Base-by-base conservation (phyloP, 768 basidiomycete species). In the Phaffia australis region DNA sequence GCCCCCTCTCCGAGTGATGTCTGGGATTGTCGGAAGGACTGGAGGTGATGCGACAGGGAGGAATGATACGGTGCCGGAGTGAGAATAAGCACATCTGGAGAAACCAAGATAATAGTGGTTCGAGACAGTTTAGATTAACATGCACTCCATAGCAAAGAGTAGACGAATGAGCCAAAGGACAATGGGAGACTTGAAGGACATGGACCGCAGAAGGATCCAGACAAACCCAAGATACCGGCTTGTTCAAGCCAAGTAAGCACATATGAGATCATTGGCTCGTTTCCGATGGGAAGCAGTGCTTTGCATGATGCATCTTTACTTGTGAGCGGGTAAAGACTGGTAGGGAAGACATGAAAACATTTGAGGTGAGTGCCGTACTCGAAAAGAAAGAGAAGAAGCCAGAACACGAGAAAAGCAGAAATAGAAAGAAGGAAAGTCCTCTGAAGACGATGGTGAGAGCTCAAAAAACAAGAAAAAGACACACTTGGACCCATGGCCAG, bases 401-500 rank as follows among this genome's bases (percentile, higher is more conserved):
- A 64, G 64, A 14, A 54, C 58, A 63, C 30, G 23, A 27, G 21
- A 4, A 23, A 19, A 21, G 25, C 19, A 47, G 15, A 51, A 27
- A 29, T 60, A 35, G 23, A 48, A 25, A 19, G 50, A 42, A 54
- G 23, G 46, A 19, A 3, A 59, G 23, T 23, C 30, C 23, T 60
- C 42, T 21, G 16, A 46, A 46, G 32, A 7, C 5, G 35, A 32
- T 15, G 15, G 6, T 42, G 23, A 35, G 29, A 52, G 27, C 4
- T 27, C 35, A 35, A 14, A n/a, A 27, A 32, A 11, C 3, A 5
- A 23, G n/a, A 56, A 74, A 23, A 56, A n/a, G n/a, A 74, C 85
- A 76, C 77, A 88, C 92, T 87, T 86, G 72, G 87, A 85, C n/a
- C 93, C 93, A 78, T 90, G 90, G 46, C 93, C 93, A 32, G 89